phyloP scores from a whole-genome alignment of 768 basidiomycete genomes.

The Dacryopinax primogenitus region DNA sequence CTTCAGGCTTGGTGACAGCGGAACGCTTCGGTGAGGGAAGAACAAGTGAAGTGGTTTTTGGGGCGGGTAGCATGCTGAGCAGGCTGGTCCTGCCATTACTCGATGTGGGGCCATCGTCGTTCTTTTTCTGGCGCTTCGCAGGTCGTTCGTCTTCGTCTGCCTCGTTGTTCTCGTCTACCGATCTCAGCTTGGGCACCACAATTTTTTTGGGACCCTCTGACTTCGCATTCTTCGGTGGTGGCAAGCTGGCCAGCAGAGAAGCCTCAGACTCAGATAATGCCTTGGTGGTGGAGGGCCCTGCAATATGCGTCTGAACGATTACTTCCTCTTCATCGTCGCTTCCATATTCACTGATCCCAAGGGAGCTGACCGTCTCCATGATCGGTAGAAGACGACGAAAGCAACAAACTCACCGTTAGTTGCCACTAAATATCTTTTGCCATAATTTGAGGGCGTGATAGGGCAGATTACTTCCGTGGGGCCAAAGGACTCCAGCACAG shows the following conservation, averaged over 20 bases:
- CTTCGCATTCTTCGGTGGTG: not conserved
- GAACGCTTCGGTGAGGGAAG: not conserved
- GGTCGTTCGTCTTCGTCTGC: not conserved
- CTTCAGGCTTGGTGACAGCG: not conserved
- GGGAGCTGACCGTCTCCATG: not conserved
- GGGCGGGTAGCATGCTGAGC: not conserved
- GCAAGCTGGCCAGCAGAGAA: not conserved
- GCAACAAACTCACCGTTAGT: not conserved
- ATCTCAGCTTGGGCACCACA: not conserved
- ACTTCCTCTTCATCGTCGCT: not conserved
- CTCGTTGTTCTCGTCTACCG: not conserved
- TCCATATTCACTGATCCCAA: not conserved
- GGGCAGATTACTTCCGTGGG: not conserved
- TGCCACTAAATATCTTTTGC: too few species aligned
- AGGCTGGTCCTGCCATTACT: not conserved
- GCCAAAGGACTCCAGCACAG: not conserved
- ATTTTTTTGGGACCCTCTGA: not conserved
- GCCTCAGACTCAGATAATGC: not conserved
- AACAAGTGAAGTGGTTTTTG: not conserved
- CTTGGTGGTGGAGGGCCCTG: not conserved
- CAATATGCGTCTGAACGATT: not conserved
- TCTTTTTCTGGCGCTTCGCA: not conserved
- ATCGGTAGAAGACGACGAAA: not conserved
- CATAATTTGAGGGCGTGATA: too few species aligned
- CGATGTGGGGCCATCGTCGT: not conserved